phyloP scores from a whole-genome alignment of 1,284 basidiomycete genomes.

The Cutaneotrichosporon dermatis region DNA sequence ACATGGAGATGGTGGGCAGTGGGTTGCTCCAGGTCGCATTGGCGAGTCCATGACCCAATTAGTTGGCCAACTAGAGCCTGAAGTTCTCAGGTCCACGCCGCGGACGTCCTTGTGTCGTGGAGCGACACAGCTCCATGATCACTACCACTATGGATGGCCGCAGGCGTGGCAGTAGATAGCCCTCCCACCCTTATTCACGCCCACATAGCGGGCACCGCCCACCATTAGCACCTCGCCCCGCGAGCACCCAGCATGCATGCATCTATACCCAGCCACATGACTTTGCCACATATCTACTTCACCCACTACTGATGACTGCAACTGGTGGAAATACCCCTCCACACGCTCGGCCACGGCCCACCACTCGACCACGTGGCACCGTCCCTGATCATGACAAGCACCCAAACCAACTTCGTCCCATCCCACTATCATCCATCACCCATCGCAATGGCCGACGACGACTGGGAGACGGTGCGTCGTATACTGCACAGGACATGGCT shows the following conservation, averaged over 20 bases:
- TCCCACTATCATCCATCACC: not conserved
- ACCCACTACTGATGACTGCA: too few relatives aligned
- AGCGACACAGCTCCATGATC: not conserved
- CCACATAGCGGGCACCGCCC: not conserved
- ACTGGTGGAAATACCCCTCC: too few relatives aligned
- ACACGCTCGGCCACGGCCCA: too few relatives aligned
- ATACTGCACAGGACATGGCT: not conserved
- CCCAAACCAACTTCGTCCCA: not conserved
- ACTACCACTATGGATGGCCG: not conserved
- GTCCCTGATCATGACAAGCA: too few relatives aligned
- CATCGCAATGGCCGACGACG: conserved; percentile 9
- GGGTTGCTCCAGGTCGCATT: not conserved
- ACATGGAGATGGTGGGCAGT: conserved; percentile 5
- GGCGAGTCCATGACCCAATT: not conserved
- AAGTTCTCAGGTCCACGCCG: too few relatives aligned
- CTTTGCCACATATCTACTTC: too few relatives aligned
- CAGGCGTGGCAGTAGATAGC: too few relatives aligned
- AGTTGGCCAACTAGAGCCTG: too few relatives aligned
- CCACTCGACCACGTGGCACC: too few relatives aligned
- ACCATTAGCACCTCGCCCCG: too few relatives aligned
- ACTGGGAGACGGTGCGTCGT: conserved; percentile 17
- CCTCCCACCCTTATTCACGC: not conserved
- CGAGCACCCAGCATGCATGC: too few relatives aligned
- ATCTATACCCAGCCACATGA: not conserved
- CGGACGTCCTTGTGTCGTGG: too few relatives aligned